Evolutionary conservation across 768 basidiomycete genomes (phyloP).

Genomic region (Gyrodon lividus): DNA sequence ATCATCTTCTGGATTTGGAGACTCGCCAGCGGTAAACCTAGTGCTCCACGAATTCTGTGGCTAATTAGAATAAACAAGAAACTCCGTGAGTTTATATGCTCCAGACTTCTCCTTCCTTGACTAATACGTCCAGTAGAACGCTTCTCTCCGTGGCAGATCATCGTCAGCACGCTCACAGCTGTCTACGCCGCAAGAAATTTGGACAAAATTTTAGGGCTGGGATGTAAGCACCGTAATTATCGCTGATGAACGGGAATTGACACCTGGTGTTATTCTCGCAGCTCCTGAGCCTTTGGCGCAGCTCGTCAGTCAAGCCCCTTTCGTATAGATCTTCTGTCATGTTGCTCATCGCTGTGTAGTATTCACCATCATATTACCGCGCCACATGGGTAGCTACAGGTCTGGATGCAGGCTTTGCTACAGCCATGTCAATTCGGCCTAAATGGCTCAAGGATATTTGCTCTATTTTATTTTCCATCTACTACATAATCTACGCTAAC

Average conservation of each 20-base stretch:
- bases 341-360: constrained; percentile 44
- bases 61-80: constrained; percentile 58
- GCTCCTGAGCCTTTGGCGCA: constrained; percentile 92
- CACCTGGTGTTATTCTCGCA: constrained; percentile 28
- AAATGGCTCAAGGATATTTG: constrained; percentile 90
- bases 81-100: constrained; percentile 47
- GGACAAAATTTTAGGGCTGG: constrained; percentile 81
- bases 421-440: constrained; percentile 88
- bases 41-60: constrained; percentile 68
- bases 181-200: constrained; percentile 83
- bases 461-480: constrained; percentile 80
- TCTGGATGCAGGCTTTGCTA: constrained; percentile 96
- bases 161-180: constrained; percentile 80
- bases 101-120: background rate
- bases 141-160: constrained; percentile 96
- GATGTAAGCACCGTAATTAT: constrained; percentile 43
- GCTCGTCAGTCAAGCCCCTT: constrained; percentile 52
- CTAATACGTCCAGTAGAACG: constrained; percentile 45
- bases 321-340: constrained; percentile 1
- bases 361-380: constrained; percentile 90
- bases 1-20: constrained; percentile 91
- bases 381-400: constrained; percentile 95
- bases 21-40: constrained; percentile 61
- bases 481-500: constrained; percentile 86
- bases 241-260: background rate